Conservation (phyloP, 2,329 filamentous ascomycete genomes). For the Mollisiaceae sp. region DNA sequence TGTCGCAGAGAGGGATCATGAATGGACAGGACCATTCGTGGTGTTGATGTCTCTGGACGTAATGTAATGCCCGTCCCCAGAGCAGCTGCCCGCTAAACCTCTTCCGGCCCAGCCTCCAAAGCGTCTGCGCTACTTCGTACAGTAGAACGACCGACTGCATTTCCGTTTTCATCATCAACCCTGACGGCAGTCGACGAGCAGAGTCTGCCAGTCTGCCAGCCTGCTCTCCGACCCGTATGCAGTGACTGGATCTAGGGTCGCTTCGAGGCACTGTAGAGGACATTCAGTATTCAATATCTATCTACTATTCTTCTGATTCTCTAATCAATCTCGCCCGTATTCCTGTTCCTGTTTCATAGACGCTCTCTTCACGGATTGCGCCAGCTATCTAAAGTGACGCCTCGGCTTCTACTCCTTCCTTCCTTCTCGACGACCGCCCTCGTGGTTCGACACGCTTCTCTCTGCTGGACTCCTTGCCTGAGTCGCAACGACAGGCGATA, state of each 20-base stretch:
- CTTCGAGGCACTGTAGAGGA: not conserved
- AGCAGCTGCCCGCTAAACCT: not conserved
- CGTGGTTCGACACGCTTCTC: not conserved
- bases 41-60: not conserved
- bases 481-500: not conserved
- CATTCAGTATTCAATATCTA: not conserved
- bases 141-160: too few species aligned
- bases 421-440: not conserved
- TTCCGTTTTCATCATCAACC: too few species aligned
- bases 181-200: not conserved
- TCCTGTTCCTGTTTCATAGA: not conserved
- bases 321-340: not conserved
- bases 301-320: not conserved
- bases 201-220: not conserved
- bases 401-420: not conserved
- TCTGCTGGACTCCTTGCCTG: not conserved
- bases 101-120: not conserved
- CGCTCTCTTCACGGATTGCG: constrained; percentile 4
- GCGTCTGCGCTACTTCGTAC: too few species aligned
- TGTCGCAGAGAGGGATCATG: constrained; percentile 2
- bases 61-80: not conserved
- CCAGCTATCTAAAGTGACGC: not conserved
- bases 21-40: not conserved
- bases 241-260: not conserved
- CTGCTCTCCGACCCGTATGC: not conserved